Evolutionary conservation across 768 basidiomycete species (phyloP).

Genomic region (Roridomyces roridus): DNA sequence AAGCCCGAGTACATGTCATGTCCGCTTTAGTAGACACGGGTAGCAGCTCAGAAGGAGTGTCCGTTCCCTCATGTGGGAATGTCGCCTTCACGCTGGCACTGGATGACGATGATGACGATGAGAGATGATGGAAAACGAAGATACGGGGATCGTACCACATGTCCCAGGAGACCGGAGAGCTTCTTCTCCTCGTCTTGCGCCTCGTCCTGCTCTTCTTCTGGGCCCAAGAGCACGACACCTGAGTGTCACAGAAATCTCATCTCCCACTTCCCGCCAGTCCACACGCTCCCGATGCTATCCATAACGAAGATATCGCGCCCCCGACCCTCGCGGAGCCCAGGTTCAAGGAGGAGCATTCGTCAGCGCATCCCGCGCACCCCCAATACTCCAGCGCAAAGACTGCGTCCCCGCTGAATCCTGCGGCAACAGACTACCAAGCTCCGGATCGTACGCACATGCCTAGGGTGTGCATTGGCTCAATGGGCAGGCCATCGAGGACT

Average conservation of each 20-base stretch:
- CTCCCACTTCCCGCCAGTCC: constrained; percentile 68
- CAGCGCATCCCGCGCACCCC: constrained; percentile 82
- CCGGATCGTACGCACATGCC: constrained; percentile 94
- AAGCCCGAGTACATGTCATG: constrained; percentile 96
- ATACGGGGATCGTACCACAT: constrained; percentile 60
- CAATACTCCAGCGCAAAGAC: constrained; percentile 90
- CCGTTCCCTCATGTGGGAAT: constrained; percentile 41
- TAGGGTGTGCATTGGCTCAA: constrained; percentile 92
- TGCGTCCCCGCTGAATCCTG: constrained; percentile 73
- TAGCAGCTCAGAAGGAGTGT: constrained; percentile 26
- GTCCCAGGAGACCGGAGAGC: constrained; percentile 47
- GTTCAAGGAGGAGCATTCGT: constrained; percentile 76
- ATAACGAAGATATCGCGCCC: constrained; percentile 82
- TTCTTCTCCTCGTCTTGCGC: constrained; percentile 32
- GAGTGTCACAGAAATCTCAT: constrained; percentile 79
- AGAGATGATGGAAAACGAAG: constrained; percentile 27
- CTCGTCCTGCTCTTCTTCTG: constrained; percentile 37
- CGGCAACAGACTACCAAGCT: constrained; percentile 68
- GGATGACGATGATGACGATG: constrained; percentile 28
- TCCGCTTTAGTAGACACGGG: constrained; percentile 67
- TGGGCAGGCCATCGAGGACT: constrained; percentile 75
- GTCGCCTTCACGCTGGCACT: constrained; percentile 50
- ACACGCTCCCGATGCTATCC: constrained; percentile 87
- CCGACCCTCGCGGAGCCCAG: constrained; percentile 83
- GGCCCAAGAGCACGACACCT: constrained; percentile 74